Conservation (phyloP, 495 filamentous ascomycete genomes). For the Neurospora hispaniola region DNA sequence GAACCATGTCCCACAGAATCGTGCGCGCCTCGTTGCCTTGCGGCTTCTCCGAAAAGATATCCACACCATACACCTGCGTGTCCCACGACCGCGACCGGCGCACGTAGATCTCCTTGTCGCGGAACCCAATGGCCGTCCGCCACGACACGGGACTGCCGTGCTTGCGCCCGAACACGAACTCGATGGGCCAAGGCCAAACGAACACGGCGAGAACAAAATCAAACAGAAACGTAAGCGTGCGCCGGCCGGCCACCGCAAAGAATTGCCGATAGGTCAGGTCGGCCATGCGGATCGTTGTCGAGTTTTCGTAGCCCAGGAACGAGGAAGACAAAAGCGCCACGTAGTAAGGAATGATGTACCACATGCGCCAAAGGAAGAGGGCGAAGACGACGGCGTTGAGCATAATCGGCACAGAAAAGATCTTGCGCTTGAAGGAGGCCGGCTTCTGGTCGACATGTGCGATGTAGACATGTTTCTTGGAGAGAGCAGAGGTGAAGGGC, state of each 20-base stretch:
- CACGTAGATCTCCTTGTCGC: slow-evolving; percentile 61
- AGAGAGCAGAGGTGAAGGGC: slow-evolving; percentile 52
- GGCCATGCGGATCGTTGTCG: slow-evolving; percentile 45
- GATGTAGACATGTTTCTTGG: slow-evolving; percentile 60
- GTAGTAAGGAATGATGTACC: slow-evolving; percentile 54
- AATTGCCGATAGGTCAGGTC: slow-evolving; percentile 40
- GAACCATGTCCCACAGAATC: slow-evolving; percentile 25
- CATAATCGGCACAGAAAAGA: slow-evolving; percentile 61
- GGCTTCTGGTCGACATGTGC: slow-evolving; percentile 62
- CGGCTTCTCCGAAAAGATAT: slow-evolving; percentile 1
- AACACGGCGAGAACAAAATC: slow-evolving; percentile 62
- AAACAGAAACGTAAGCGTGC: slow-evolving; percentile 50
- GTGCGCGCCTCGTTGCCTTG: slow-evolving; percentile 12
- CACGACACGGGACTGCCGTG: slow-evolving; percentile 51
- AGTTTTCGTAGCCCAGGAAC: slow-evolving; percentile 46
- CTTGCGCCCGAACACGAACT: slow-evolving; percentile 49
- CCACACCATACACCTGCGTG: slow-evolving; percentile 27
- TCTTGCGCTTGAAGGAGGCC: slow-evolving; percentile 54
- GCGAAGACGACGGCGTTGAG: slow-evolving; percentile 54
- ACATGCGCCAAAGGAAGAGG: slow-evolving; percentile 51
- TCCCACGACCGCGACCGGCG: slow-evolving; percentile 55
- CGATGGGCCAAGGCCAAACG: slow-evolving; percentile 63
- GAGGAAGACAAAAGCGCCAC: slow-evolving; percentile 45
- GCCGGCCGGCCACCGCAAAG: slow-evolving; percentile 35
- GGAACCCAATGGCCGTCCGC: slow-evolving; percentile 61